These are phyloP conservation scores for Kazachstania sp. DNA, from an alignment of 1,139 yeast species.

Conservation along the genomic window DNA sequence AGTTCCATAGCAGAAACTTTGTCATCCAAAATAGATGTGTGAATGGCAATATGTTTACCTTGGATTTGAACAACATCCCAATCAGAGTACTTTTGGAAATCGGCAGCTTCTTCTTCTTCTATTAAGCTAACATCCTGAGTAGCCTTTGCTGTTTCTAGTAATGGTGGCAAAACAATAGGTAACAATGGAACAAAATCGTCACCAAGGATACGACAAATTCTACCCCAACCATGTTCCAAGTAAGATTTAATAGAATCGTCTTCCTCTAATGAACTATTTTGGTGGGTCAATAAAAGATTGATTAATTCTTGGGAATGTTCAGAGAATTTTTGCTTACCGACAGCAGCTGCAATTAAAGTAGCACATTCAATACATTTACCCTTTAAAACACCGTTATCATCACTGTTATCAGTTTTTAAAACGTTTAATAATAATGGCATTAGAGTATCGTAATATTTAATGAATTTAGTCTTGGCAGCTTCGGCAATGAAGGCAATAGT, in stretches of 20 bases:
- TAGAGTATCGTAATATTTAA: slow-evolving; percentile 86
- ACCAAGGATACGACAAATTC: slow-evolving; percentile 81
- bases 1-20: slow-evolving; percentile 89
- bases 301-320: slow-evolving; percentile 72
- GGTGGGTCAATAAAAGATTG: slow-evolving; percentile 64
- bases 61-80: slow-evolving; percentile 91
- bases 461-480: slow-evolving; percentile 86
- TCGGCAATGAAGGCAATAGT: slow-evolving; percentile 97
- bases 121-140: slow-evolving; percentile 81
- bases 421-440: slow-evolving; percentile 86
- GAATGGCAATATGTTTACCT: slow-evolving; percentile 91
- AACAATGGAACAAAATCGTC: slow-evolving; percentile 80
- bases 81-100: slow-evolving; percentile 74
- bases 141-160: slow-evolving; percentile 76
- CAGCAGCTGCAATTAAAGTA: slow-evolving; percentile 91
- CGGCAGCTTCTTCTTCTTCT: slow-evolving; percentile 84
- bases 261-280: slow-evolving; percentile 43
- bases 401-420: slow-evolving; percentile 68
- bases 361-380: slow-evolving; percentile 96
- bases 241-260: slow-evolving; percentile 87
- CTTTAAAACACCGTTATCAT: slow-evolving; percentile 68
- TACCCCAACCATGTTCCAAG: slow-evolving; percentile 93
- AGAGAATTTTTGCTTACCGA: slow-evolving; percentile 81
- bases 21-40: slow-evolving; percentile 85
- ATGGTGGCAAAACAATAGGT: slow-evolving; percentile 83